phyloP scores from a whole-genome alignment of 2,329 filamentous ascomycete species.

The Rachicladosporium sp. region DNA sequence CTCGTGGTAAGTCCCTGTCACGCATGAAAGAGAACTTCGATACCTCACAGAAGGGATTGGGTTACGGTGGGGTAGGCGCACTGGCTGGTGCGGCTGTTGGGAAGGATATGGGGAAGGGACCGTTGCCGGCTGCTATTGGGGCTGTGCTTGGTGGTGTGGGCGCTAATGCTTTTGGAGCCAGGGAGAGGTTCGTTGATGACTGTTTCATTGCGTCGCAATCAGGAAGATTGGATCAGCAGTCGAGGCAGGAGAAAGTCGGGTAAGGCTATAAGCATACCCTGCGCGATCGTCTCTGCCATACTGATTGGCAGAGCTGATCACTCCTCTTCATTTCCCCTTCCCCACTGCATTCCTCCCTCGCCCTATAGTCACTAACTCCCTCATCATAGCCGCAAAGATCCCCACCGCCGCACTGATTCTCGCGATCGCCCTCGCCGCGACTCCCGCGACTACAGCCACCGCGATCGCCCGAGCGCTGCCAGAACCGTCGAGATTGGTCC shows the following conservation, averaged over 20 bases:
- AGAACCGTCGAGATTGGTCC: too few species aligned
- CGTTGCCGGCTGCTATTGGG: conserved; percentile 14
- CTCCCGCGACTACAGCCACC: not conserved
- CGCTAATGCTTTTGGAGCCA: conserved; percentile 20
- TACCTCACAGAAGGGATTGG: conserved; percentile 15
- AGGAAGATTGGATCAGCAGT: too few species aligned
- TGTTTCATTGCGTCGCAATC: not conserved
- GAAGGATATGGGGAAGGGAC: conserved; percentile 16
- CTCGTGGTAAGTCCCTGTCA: conserved; percentile 15
- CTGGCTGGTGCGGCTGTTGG: conserved; percentile 19
- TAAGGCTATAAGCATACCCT: not conserved
- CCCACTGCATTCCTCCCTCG: not conserved
- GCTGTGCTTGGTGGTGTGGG: conserved; percentile 17
- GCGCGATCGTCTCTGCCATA: not conserved
- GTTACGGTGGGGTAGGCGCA: conserved; percentile 17
- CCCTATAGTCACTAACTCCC: not conserved
- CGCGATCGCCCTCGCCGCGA: not conserved
- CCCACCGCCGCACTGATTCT: conserved; percentile 1
- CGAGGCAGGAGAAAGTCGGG: conserved; percentile 1
- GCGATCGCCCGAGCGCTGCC: too few species aligned
- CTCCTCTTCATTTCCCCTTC: too few species aligned
- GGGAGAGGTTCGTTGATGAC: conserved; percentile 16
- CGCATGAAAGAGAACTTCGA: conserved; percentile 15
- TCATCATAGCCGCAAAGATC: conserved; percentile 1
- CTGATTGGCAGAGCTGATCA: not conserved